Evolutionary conservation across 2,329 filamentous ascomycete species (phyloP).

Genomic region (Orbilia brochopaga): DNA sequence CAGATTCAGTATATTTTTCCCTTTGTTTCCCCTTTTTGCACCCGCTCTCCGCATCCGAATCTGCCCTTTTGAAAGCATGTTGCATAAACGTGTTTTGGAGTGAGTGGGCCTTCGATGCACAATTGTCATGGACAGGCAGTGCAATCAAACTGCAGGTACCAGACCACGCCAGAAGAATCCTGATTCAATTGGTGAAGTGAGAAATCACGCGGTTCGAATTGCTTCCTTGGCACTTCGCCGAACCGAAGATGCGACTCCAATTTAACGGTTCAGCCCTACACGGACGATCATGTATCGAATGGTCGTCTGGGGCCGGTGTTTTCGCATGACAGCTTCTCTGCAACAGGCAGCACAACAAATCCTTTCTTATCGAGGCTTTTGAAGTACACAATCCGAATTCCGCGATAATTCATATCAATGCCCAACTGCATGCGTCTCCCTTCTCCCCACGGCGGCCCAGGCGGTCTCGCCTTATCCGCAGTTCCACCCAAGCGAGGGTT

Average conservation of each 20-base stretch:
- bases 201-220: background rate
- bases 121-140: too few species aligned
- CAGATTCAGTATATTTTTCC: too few species aligned
- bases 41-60: too few species aligned
- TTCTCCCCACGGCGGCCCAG: background rate
- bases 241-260: background rate
- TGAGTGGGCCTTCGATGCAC: too few species aligned
- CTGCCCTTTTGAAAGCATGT: too few species aligned
- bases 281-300: background rate
- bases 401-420: background rate
- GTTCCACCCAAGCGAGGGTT: slow-evolving; percentile 22
- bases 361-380: background rate
- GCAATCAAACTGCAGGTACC: background rate
- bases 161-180: background rate
- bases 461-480: background rate
- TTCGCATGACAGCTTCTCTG: background rate
- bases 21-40: too few species aligned
- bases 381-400: background rate
- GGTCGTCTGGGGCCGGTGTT: background rate
- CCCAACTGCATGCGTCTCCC: background rate
- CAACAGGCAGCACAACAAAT: background rate
- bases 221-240: background rate
- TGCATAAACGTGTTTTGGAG: too few species aligned
- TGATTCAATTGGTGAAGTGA: background rate
- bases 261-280: background rate